Base-by-base conservation (phyloP, 2,329 filamentous ascomycete species). In the Talaromyces sp. region DNA sequence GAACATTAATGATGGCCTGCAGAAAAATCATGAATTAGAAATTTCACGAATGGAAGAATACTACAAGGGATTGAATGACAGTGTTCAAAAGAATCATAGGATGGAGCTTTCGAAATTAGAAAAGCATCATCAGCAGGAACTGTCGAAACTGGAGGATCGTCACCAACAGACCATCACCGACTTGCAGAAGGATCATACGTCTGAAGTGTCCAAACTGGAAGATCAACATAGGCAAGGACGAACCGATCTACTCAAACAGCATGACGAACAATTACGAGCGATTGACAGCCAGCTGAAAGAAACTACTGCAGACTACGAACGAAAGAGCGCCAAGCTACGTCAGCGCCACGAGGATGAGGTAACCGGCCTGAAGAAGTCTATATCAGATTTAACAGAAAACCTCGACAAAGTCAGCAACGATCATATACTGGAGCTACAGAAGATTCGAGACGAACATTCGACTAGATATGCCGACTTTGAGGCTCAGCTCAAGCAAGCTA, bases 1-100 rank as follows among this genome's bases (percentile, higher is more conserved):
- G 68, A 85, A 83, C 41, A 84, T 89, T 69, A 91, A 92, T 64
- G 89, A 94, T 59, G 85, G 85, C 8, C 79, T 93, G 19, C 90
- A 92, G 70, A 83, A 83, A 56, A 85, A 87, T 43, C 89, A 93
- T 70, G 86, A 90, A 61, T 83, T 85, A 41, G 88, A 91, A 64
- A 69, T 87, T 2, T 82, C 81, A 77, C 86, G 81, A 70, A 67
- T 82, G 15, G 78, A 82, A 60, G 79, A 80, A 64, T 78, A 80
- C 63, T 74, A 81, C 65, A 78, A 75, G 17, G 59, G 45, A 91
- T 91, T 65, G 89, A 94, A 62, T 85, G 85, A 11, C 15, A 66
- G 47, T 3, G 79, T 93, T n/a, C 90, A 92, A 69, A 83, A 83
- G 54, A 85, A 87, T 41, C 90, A 95, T 71, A 87, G 90, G 61